Evolutionary conservation across 2,329 filamentous ascomycete genomes (phyloP), one percentile per base, ranked within the genome.

Genomic region (Ceratocystiopsis minuta): DNA sequence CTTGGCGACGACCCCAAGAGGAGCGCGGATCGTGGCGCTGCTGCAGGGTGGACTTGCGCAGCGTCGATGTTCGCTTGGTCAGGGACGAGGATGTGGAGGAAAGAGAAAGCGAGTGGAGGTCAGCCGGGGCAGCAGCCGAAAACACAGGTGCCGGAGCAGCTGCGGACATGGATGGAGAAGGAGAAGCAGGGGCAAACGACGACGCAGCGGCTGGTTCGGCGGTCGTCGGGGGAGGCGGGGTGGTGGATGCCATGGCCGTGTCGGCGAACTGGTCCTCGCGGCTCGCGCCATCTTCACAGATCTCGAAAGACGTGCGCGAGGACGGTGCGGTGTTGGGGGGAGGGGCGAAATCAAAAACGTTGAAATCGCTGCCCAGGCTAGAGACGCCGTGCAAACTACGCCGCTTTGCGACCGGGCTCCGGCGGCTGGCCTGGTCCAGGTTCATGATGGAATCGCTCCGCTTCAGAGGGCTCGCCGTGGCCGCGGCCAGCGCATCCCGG

Each of bases 381-480:
- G 78, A 67, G 36, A 77, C 71, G 39, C 80, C 80, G 56, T 94
- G 84, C 51, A 93, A 61, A 60, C 87, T 95, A 53, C 90, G 76
- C 49, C 90, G 74, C 65, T 95, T 95, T 38, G 87, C 83, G 45
- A 88, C 82, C 0, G 90, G 88, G 54, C 83, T 95, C 50, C 82
- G 82, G 43, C 81, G 67, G 51, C 71, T 79, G 24, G 76, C 68
- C 48, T 83, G 80, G 53, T 93, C 87, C 39, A 92, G 63, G 53
- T 84, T 85, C 81, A 93, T 88, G 40, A 80, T 79, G 36, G 82
- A 80, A 62, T 96, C 88, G 54, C 80, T 88, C 52, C 90, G 78
- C 68, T 96, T 95, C 51, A 96, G 64, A 6, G 88, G 87, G 55
- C 88, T 94, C 6, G 80, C 77, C 46, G 76, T 75, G 16, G 71